Conservation (phyloP, 192 early-diverging fungal species). For the Backusella tuberculispora region DNA sequence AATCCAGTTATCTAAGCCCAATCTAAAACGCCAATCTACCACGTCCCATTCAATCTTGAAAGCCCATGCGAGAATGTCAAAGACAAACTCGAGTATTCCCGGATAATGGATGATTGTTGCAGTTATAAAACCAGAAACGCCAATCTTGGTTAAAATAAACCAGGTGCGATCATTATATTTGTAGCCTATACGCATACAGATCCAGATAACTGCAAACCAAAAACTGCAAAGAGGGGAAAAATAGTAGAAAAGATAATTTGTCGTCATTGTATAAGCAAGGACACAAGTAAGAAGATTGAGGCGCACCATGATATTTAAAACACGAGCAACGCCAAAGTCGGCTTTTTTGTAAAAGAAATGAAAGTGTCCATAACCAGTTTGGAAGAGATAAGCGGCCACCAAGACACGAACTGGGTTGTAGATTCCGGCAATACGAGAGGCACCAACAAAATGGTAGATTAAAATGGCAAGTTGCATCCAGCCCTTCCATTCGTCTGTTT, state of each 20-base stretch:
- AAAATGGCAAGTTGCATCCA: conserved; percentile 83
- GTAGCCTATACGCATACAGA: conserved; percentile 62
- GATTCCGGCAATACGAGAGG: conserved; percentile 61
- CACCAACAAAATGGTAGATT: conserved; percentile 74
- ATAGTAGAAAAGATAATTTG: conserved; percentile 76
- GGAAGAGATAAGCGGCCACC: conserved; percentile 80
- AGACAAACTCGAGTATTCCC: conserved; percentile 46
- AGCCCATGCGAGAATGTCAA: conserved; percentile 46
- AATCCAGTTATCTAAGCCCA: conserved; percentile 68
- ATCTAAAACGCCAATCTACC: conserved; percentile 72
- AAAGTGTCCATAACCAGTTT: conserved; percentile 85
- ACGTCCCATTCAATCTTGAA: conserved; percentile 63
- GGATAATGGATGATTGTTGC: conserved; percentile 44
- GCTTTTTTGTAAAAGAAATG: conserved; percentile 71
- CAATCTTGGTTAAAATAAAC: conserved; percentile 59
- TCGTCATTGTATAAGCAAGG: conserved; percentile 70
- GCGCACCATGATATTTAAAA: conserved; percentile 64
- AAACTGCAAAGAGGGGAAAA: conserved; percentile 76
- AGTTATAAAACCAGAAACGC: conserved; percentile 41
- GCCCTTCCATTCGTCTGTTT: conserved; percentile 88
- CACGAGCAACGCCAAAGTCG: conserved; percentile 67
- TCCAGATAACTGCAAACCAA: conserved; percentile 71
- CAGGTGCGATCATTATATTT: conserved; percentile 50
- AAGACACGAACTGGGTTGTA: conserved; percentile 76
- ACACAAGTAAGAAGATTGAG: conserved; percentile 69